A percentile compares a stretch with the other conserved stretches of the same genome.
These are phyloP conservation scores for Leccinellum luteum DNA, from an alignment of 768 basidiomycete genomes.

Conservation along the genomic window DNA sequence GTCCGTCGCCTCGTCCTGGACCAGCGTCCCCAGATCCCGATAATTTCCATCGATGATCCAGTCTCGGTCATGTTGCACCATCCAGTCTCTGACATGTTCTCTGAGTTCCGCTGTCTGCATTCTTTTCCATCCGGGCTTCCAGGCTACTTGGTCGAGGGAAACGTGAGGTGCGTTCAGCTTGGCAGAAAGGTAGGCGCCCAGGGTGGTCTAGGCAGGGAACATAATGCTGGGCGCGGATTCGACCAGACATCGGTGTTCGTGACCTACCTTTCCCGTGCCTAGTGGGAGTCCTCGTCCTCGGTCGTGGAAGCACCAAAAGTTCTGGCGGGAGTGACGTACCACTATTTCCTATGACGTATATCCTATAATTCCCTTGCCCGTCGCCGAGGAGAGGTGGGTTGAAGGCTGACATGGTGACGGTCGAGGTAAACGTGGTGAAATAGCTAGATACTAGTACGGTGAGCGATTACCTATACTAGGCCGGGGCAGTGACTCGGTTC, in stretches of 20 bases:
- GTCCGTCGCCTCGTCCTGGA: slow-evolving; percentile 45
- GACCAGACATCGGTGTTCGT: background rate
- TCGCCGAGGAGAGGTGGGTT: slow-evolving; percentile 39
- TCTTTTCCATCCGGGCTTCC: slow-evolving; percentile 48
- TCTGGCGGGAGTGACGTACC: slow-evolving; percentile 35
- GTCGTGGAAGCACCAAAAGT: background rate
- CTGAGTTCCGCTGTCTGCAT: slow-evolving; percentile 28
- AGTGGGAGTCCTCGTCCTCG: background rate
- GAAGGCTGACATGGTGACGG: slow-evolving; percentile 9
- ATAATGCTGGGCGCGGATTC: background rate
- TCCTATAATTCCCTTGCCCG: slow-evolving; percentile 41
- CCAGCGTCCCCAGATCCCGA: slow-evolving; percentile 28
- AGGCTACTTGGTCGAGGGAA: slow-evolving; percentile 47
- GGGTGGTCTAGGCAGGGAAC: slow-evolving; percentile 40
- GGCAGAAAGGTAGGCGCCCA: slow-evolving; percentile 40
- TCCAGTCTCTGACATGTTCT: slow-evolving; percentile 19
- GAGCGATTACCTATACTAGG: no score
- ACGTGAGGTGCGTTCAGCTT: slow-evolving; percentile 47
- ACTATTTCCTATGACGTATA: slow-evolving; percentile 52
- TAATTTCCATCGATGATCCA: slow-evolving; percentile 60
- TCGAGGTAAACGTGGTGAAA: background rate
- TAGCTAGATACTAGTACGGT: background rate
- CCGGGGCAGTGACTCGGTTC: background rate
- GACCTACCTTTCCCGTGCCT: slow-evolving; percentile 42
- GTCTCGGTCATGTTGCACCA: slow-evolving; percentile 30